Conservation (phyloP, 2,329 filamentous ascomycete genomes). For the Aspergillus costaricaensis region DNA sequence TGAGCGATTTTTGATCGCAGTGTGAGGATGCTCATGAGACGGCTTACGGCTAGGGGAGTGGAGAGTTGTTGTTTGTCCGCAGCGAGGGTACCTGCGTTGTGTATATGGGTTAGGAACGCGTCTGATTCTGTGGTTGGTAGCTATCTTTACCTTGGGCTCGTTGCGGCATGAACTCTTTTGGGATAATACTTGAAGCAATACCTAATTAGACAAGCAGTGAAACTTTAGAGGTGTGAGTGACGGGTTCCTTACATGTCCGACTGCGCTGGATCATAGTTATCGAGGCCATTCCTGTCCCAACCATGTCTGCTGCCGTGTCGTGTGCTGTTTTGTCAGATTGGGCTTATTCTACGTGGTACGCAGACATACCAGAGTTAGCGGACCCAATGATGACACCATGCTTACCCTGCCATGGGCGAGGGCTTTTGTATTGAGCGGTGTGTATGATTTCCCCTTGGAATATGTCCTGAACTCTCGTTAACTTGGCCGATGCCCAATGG, state of each 20-base stretch:
- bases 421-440: slow-evolving; percentile 17
- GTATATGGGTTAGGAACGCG: slow-evolving; percentile 5
- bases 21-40: slow-evolving; percentile 17
- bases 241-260: slow-evolving; percentile 30
- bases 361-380: slow-evolving; percentile 46
- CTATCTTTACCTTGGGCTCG: background rate
- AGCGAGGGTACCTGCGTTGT: slow-evolving; percentile 28
- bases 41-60: background rate
- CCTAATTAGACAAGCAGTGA: background rate
- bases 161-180: background rate
- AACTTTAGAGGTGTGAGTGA: background rate
- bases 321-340: slow-evolving; percentile 26
- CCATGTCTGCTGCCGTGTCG: slow-evolving; percentile 53
- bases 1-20: slow-evolving; percentile 27
- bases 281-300: slow-evolving; percentile 42
- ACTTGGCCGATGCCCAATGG: slow-evolving; percentile 39
- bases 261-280: slow-evolving; percentile 52
- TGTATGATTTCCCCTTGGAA: slow-evolving; percentile 8
- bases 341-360: background rate
- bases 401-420: slow-evolving; percentile 39
- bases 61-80: slow-evolving; percentile 24
- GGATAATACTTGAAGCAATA: background rate
- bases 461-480: slow-evolving; percentile 39
- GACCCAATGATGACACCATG: slow-evolving; percentile 50
- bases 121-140: no score